phyloP scores from a whole-genome alignment of 768 basidiomycete species.

The Myochromella boudieri region DNA sequence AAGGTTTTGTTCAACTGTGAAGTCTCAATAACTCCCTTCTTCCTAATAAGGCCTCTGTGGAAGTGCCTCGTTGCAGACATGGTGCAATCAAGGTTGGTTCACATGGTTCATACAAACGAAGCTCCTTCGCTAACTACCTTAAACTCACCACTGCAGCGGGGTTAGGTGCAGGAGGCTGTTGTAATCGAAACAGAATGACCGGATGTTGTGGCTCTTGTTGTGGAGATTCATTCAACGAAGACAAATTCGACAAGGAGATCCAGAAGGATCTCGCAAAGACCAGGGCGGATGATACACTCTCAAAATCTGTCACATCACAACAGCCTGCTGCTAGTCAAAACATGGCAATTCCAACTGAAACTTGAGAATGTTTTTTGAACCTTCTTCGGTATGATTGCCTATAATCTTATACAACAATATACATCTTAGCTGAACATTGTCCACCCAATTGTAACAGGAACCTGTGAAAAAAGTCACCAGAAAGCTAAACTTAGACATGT shows the following conservation, averaged over 20 bases:
- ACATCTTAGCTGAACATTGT: too few relatives aligned
- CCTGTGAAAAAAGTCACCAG: too few relatives aligned
- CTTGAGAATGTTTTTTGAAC: not conserved
- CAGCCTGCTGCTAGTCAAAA: constrained; percentile 5
- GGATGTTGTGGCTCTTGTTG: constrained; percentile 50
- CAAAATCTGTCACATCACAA: constrained; percentile 24
- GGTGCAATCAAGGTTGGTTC: constrained; percentile 28
- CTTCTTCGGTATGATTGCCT: not conserved
- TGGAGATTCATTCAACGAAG: constrained; percentile 42
- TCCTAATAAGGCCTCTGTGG: constrained; percentile 17
- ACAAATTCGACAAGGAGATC: constrained; percentile 40
- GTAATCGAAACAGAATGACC: constrained; percentile 24
- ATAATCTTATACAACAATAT: too few relatives aligned
- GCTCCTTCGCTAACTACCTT: not conserved
- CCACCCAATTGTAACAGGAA: too few relatives aligned
- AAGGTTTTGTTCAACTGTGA: not conserved
- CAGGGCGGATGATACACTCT: constrained; percentile 29
- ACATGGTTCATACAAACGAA: constrained; percentile 1
- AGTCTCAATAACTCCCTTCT: not conserved
- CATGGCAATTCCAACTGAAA: constrained; percentile 10
- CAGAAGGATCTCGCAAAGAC: constrained; percentile 38
- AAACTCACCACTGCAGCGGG: constrained; percentile 19
- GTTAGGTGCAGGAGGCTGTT: constrained; percentile 32
- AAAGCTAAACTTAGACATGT: too few relatives aligned
- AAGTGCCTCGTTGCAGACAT: constrained; percentile 17